Percentiles rank a stretch among this genome's conserved stretches.
These are phyloP conservation scores for Leccinum imitatum DNA, from an alignment of 768 basidiomycete genomes.

Conservation along the genomic window DNA sequence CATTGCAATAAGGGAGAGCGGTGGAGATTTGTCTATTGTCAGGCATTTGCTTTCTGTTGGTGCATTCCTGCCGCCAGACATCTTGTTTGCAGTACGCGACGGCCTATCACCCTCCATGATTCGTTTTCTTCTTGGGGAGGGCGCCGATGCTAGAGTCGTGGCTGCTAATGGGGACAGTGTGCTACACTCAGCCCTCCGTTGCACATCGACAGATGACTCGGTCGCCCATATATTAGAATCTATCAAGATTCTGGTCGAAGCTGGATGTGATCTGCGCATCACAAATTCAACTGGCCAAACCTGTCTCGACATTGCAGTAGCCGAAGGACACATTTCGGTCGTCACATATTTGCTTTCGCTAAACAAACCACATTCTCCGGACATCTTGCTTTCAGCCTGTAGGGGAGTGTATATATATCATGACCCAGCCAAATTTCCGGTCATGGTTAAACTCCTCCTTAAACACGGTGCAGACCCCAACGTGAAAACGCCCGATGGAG, in stretches of 20 bases:
- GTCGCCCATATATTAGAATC: neutral
- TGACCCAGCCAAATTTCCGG: accelerated
- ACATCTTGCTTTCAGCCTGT: neutral
- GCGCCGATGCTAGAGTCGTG: neutral
- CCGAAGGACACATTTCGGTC: neutral
- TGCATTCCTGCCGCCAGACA: neutral
- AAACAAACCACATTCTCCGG: neutral
- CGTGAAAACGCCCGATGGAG: neutral
- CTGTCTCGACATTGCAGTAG: neutral
- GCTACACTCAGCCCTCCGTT: neutral
- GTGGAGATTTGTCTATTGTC: neutral
- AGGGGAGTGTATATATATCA: accelerated
- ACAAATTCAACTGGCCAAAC: neutral
- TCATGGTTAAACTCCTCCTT: neutral
- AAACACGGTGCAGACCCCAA: neutral
- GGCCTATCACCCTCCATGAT: neutral
- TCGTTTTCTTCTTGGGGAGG: neutral
- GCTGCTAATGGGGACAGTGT: neutral
- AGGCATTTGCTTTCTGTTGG: neutral
- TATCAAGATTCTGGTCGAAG: neutral
- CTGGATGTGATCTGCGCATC: neutral
- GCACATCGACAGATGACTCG: accelerated
- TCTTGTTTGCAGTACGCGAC: neutral
- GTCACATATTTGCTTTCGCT: neutral
- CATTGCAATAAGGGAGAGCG: accelerated